A percentile compares a stretch with the other conserved stretches of the same genome.
Evolutionary conservation across 2,329 filamentous ascomycete species (phyloP).

Genomic region (Venturia carpophila): DNA sequence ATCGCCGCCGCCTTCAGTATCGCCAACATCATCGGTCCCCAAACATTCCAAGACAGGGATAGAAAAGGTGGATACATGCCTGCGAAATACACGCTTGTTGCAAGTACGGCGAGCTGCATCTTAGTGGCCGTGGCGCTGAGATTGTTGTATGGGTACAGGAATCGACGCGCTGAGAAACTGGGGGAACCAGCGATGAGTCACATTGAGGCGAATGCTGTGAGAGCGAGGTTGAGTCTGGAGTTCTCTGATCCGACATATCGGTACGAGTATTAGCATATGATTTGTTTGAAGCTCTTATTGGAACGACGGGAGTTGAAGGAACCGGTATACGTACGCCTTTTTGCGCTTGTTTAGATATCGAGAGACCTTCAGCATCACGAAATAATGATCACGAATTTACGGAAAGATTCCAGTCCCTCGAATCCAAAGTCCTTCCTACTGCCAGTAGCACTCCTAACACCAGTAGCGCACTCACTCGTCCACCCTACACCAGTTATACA

Average conservation of each 20-base stretch:
- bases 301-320: too few relatives aligned
- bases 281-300: not conserved
- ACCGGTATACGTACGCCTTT: too few relatives aligned
- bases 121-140: conserved; percentile 15
- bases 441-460: too few relatives aligned
- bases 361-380: too few relatives aligned
- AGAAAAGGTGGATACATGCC: conserved; percentile 9
- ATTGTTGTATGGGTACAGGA: conserved; percentile 19
- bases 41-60: conserved; percentile 18
- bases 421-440: too few relatives aligned
- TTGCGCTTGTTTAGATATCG: too few relatives aligned
- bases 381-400: too few relatives aligned
- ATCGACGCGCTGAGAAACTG: conserved; percentile 9
- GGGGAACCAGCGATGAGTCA: conserved; percentile 17
- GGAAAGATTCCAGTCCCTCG: too few relatives aligned
- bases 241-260: conserved; percentile 17
- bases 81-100: conserved; percentile 18
- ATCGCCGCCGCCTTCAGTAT: conserved; percentile 18
- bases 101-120: conserved; percentile 8
- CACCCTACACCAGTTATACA: too few relatives aligned
- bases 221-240: conserved; percentile 8
- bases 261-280: conserved; percentile 3
- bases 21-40: conserved; percentile 20
- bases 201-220: conserved; percentile 16
- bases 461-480: too few relatives aligned